phyloP scores from a whole-genome alignment of 805 yeast genomes.

The Schwanniomyces occidentalis region DNA sequence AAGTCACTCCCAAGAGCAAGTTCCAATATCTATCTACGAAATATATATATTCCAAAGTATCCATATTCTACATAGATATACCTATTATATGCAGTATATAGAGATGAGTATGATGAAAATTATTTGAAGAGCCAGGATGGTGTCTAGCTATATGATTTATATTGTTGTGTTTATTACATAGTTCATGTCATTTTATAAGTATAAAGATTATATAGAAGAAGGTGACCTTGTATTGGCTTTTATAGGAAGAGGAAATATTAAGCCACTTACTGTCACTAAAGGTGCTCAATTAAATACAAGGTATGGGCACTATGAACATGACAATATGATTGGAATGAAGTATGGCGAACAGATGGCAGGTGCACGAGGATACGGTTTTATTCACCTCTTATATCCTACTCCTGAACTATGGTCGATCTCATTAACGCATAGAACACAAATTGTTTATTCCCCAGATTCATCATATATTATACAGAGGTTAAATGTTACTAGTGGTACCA shows the following conservation, averaged over 20 bases:
- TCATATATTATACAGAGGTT: slow-evolving; percentile 85
- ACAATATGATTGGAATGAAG: slow-evolving; percentile 72
- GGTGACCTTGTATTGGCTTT: slow-evolving; percentile 88
- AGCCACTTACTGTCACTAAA: slow-evolving; percentile 63
- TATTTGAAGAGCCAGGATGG: no score
- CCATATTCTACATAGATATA: neutral
- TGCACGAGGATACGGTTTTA: slow-evolving; percentile 75
- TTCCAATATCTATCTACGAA: no score
- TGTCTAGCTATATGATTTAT: no score
- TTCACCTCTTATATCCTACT: slow-evolving; percentile 85
- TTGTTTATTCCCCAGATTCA: slow-evolving; percentile 94
- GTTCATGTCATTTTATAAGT: slow-evolving; percentile 52
- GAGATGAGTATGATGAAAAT: slow-evolving; percentile 5
- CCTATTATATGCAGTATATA: slow-evolving; percentile 4
- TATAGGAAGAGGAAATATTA: slow-evolving; percentile 76
- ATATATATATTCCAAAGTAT: no score
- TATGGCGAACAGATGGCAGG: slow-evolving; percentile 87
- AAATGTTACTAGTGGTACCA: slow-evolving; percentile 67
- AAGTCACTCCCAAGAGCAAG: no score
- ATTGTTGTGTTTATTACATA: neutral
- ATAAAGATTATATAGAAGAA: slow-evolving; percentile 70
- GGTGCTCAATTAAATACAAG: slow-evolving; percentile 76
- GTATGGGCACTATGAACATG: slow-evolving; percentile 87
- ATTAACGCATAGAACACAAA: slow-evolving; percentile 95
- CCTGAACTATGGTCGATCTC: slow-evolving; percentile 97